A percentile compares a stretch with the other conserved stretches of the same genome.
Conservation (phyloP, 306 rosid genomes). For the peach (Prunus persica) region DNA sequence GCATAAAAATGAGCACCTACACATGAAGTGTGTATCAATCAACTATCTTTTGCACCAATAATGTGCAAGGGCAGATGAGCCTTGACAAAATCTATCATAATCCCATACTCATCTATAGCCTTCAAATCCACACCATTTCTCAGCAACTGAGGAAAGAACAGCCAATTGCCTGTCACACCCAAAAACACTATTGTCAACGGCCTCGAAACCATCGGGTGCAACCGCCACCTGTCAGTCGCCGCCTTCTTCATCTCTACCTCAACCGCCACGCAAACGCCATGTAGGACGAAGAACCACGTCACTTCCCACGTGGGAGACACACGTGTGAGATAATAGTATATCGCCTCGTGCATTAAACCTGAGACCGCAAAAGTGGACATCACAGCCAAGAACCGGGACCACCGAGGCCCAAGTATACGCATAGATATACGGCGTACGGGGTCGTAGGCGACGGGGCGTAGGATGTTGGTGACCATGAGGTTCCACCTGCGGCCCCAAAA, state of each 20-base stretch:
- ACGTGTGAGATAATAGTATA: slow-evolving; percentile 57
- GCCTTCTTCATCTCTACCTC: slow-evolving; percentile 58
- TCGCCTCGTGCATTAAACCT: slow-evolving; percentile 60
- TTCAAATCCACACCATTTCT: slow-evolving; percentile 47
- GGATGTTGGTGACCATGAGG: slow-evolving; percentile 54
- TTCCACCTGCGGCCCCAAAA: slow-evolving; percentile 93
- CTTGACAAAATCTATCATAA: slow-evolving; percentile 25
- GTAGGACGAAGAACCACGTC: slow-evolving; percentile 57
- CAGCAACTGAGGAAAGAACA: slow-evolving; percentile 55
- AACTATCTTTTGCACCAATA: not conserved
- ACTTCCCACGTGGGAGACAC: slow-evolving; percentile 82
- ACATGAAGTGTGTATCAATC: not conserved
- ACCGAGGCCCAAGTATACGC: slow-evolving; percentile 2
- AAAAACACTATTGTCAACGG: slow-evolving; percentile 37
- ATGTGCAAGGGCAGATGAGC: not conserved
- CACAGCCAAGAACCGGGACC: slow-evolving; percentile 13
- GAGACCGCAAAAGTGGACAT: slow-evolving; percentile 48
- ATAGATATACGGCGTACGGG: slow-evolving; percentile 11
- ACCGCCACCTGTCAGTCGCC: slow-evolving; percentile 29
- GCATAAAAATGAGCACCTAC: not conserved
- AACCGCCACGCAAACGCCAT: slow-evolving; percentile 42
- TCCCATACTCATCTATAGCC: slow-evolving; percentile 38
- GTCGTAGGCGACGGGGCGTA: slow-evolving; percentile 43
- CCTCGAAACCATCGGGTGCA: slow-evolving; percentile 37
- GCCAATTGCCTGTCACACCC: slow-evolving; percentile 43